Evolutionary conservation across 2,329 filamentous ascomycete species (phyloP).

Genomic region (Blastomyces gilchristii): DNA sequence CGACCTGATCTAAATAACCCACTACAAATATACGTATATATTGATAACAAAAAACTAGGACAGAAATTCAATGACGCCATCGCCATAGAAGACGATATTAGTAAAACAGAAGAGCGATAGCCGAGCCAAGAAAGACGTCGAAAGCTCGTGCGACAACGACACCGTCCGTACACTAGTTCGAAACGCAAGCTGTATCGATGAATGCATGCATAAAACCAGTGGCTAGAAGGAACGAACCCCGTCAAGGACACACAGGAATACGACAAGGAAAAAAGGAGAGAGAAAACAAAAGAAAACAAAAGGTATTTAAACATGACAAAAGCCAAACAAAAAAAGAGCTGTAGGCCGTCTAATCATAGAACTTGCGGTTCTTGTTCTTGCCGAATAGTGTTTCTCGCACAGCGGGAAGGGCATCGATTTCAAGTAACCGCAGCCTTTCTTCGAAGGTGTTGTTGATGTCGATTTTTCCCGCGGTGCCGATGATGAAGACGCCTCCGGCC

Average conservation of each 20-base stretch:
- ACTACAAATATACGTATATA: neutral
- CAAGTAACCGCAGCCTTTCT: constrained; percentile 73
- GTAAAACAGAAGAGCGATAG: neutral
- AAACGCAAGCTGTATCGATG: neutral
- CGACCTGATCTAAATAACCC: neutral
- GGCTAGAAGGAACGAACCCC: neutral
- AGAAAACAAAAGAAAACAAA: neutral
- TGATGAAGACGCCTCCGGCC: constrained; percentile 68
- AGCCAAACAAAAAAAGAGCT: neutral
- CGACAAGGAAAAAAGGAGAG: neutral
- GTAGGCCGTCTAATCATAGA: constrained; percentile 59
- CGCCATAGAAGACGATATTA: neutral
- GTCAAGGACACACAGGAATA: neutral
- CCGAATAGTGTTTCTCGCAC: constrained; percentile 84
- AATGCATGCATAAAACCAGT: neutral
- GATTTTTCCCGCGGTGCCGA: constrained; percentile 83
- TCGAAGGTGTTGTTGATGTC: constrained; percentile 98
- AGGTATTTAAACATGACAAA: neutral
- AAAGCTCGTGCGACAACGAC: neutral
- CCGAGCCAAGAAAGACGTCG: neutral
- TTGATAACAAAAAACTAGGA: neutral
- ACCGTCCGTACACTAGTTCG: neutral
- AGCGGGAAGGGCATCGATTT: constrained; percentile 72
- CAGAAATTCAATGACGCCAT: neutral
- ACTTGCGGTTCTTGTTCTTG: constrained; percentile 89